Percentiles rank a stretch among this genome's conserved stretches.
phyloP scores from a whole-genome alignment of 2,329 filamentous ascomycete genomes.

The Phaeophleospora eucalypticola region DNA sequence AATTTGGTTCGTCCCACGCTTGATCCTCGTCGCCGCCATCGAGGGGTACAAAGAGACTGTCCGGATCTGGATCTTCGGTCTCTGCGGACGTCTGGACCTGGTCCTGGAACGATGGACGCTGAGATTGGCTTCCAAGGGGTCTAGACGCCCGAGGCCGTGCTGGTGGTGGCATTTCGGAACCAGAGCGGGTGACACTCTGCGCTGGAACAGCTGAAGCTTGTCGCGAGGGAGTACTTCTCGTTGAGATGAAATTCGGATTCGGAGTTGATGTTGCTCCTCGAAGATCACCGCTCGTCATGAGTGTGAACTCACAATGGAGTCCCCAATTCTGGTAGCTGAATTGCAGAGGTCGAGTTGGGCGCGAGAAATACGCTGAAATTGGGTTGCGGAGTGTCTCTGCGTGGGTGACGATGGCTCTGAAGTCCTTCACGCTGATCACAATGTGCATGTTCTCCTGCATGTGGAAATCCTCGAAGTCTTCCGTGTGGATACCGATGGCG shows the following conservation, averaged over 20 bases:
- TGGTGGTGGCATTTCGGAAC: constrained; percentile 42
- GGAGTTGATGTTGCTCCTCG: constrained; percentile 35
- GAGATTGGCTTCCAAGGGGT: constrained; percentile 29
- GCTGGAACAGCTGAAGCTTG: constrained; percentile 23
- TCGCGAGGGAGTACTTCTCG: constrained; percentile 25
- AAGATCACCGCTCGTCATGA: constrained; percentile 74
- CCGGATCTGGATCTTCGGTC: constrained; percentile 54
- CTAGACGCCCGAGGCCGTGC: constrained; percentile 31
- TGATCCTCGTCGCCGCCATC: constrained; percentile 60
- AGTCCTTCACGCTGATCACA: constrained; percentile 77
- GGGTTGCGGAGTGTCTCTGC: constrained; percentile 65
- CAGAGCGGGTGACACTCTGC: constrained; percentile 11
- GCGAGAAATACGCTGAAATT: constrained; percentile 65
- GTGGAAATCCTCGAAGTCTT: constrained; percentile 71
- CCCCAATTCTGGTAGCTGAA: constrained; percentile 66
- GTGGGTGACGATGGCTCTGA: constrained; percentile 72
- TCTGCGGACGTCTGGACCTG: constrained; percentile 26
- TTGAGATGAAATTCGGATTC: constrained; percentile 37
- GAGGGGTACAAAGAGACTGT: constrained; percentile 64
- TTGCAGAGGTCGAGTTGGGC: constrained; percentile 67
- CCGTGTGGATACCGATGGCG: constrained; percentile 69
- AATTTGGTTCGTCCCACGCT: constrained; percentile 67
- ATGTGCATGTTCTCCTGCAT: constrained; percentile 74
- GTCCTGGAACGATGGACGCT: constrained; percentile 24
- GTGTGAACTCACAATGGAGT: constrained; percentile 69